Conservation (phyloP, 2,329 filamentous ascomycete species). For the Fusarium guadeloupense region DNA sequence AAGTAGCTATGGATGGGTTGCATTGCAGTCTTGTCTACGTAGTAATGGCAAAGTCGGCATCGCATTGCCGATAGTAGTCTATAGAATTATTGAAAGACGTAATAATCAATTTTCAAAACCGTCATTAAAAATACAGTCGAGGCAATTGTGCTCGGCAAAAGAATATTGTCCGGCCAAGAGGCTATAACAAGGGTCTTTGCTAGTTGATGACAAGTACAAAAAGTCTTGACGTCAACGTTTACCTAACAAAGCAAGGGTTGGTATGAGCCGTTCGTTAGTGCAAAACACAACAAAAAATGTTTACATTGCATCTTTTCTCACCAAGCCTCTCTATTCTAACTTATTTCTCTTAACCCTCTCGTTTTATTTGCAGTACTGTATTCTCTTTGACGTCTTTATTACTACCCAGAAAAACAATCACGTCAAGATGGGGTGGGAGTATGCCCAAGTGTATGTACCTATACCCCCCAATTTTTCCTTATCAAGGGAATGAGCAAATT, state of each 20-base stretch:
- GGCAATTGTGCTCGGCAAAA: background rate
- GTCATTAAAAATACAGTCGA: background rate
- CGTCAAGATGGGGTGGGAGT: slow-evolving; percentile 40
- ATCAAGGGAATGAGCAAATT: background rate
- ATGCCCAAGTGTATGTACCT: slow-evolving; percentile 36
- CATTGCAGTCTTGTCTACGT: background rate
- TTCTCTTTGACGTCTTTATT: background rate
- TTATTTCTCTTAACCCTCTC: background rate
- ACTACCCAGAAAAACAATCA: background rate
- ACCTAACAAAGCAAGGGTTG: slow-evolving; percentile 15
- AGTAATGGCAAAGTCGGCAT: slow-evolving; percentile 10
- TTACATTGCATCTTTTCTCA: slow-evolving; percentile 10
- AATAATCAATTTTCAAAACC: background rate
- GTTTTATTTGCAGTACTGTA: background rate
- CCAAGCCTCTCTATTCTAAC: background rate
- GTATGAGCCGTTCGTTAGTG: background rate
- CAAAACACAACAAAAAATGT: background rate
- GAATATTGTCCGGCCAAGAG: slow-evolving; percentile 7
- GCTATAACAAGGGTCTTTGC: background rate
- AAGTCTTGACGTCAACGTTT: slow-evolving; percentile 37
- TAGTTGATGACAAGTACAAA: slow-evolving; percentile 27
- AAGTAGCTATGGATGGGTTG: background rate
- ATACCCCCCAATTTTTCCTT: background rate
- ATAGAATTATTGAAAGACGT: background rate
- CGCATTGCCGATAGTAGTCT: background rate